A percentile compares a stretch with the other conserved stretches of the same genome.
phyloP scores from a whole-genome alignment of 1,139 yeast genomes.

The Suhomyces bolitotheri region DNA sequence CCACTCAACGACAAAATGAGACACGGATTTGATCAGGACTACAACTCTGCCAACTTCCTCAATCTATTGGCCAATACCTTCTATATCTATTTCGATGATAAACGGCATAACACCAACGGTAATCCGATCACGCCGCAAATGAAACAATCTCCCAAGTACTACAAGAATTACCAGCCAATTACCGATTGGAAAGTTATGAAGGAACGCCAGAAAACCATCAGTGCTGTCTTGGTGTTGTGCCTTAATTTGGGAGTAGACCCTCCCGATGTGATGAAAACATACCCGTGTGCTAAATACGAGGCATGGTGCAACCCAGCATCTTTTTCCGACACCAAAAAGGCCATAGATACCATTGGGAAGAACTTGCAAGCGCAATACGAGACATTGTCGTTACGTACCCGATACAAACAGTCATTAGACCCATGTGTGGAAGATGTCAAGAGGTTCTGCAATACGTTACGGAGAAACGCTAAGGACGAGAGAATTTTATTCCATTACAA shows the following conservation, averaged over 20 bases:
- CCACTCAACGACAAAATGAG: constrained; percentile 61
- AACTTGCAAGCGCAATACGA: constrained; percentile 87
- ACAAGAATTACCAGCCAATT: constrained; percentile 63
- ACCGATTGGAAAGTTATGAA: constrained; percentile 90
- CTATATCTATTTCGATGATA: constrained; percentile 81
- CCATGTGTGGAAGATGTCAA: constrained; percentile 97
- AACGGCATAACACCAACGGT: constrained; percentile 88
- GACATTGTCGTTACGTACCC: constrained; percentile 79
- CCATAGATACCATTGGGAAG: constrained; percentile 89
- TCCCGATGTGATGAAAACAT: constrained; percentile 91
- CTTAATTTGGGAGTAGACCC: constrained; percentile 95
- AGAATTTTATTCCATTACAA: constrained; percentile 91
- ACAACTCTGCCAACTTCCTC: constrained; percentile 63
- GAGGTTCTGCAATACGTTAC: constrained; percentile 81
- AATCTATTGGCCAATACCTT: constrained; percentile 66
- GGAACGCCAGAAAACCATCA: constrained; percentile 91
- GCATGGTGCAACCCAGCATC: constrained; percentile 91
- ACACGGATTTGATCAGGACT: constrained; percentile 80
- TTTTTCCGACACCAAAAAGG: constrained; percentile 86
- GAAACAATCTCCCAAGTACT: constrained; percentile 45
- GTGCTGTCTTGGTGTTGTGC: constrained; percentile 89
- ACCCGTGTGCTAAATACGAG: constrained; percentile 90
- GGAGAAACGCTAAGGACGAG: constrained; percentile 90
- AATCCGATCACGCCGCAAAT: constrained; percentile 67
- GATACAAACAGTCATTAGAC: constrained; percentile 87